phyloP scores from a whole-genome alignment of 495 filamentous ascomycete genomes.

The Penicillium goetzii region DNA sequence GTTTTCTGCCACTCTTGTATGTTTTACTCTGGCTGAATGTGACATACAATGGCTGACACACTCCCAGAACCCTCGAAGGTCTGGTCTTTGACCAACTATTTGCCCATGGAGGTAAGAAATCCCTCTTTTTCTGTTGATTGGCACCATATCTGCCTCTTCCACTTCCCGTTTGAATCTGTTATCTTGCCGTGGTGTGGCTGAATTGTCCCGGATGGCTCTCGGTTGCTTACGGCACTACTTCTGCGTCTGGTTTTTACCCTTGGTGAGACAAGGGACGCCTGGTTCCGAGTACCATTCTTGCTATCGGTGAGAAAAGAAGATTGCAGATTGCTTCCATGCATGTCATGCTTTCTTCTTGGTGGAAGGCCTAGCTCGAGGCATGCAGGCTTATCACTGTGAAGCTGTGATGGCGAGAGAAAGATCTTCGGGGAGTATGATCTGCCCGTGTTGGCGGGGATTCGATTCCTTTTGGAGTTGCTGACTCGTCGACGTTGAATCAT shows the following conservation, averaged over 20 bases:
- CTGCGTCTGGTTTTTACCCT: conserved; percentile 18
- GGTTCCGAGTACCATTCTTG: conserved; percentile 17
- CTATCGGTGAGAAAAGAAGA: conserved; percentile 14
- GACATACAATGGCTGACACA: conserved; percentile 8
- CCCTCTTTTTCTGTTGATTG: not conserved
- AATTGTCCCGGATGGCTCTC: conserved; percentile 8
- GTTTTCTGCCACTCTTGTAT: conserved; percentile 10
- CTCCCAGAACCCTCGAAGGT: not conserved
- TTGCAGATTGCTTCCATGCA: conserved; percentile 10
- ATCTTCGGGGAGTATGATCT: not conserved
- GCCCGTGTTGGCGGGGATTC: conserved; percentile 1
- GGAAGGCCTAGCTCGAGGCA: conserved; percentile 5
- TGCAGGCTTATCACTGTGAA: not conserved
- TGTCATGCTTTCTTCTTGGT: conserved; percentile 4
- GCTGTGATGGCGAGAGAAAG: not conserved
- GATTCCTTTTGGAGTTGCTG: conserved; percentile 7
- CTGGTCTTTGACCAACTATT: not conserved
- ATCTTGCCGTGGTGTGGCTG: not conserved
- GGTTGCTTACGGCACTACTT: conserved; percentile 7
- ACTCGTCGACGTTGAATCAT: not conserved
- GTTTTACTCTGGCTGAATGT: not conserved
- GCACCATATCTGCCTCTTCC: not conserved
- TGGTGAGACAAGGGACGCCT: conserved; percentile 31
- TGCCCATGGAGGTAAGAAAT: conserved; percentile 25
- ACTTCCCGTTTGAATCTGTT: not conserved